Conservation (phyloP, 2,329 filamentous ascomycete genomes). For the Claviceps sp. region DNA sequence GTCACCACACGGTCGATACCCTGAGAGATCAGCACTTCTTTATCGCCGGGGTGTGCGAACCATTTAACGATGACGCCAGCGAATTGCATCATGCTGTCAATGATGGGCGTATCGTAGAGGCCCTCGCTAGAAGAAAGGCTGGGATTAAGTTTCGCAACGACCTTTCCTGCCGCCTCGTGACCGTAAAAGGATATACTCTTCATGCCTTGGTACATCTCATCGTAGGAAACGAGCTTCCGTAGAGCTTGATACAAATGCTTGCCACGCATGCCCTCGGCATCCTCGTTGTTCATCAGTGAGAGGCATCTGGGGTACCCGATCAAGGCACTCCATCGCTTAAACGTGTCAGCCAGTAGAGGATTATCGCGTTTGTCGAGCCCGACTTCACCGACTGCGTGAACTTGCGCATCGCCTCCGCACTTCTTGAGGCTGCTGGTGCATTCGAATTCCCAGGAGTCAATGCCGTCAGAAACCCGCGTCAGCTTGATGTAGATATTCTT, state of each 20-base stretch:
- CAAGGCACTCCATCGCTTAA: neutral
- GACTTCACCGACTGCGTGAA: neutral
- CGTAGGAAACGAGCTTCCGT: neutral
- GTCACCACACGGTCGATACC: neutral
- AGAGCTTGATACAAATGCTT: neutral
- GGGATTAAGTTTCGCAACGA: neutral
- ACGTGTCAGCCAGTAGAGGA: neutral
- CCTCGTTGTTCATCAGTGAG: neutral
- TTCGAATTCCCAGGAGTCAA: neutral
- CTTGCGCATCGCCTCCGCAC: neutral
- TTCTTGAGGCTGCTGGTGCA: neutral
- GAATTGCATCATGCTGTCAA: neutral
- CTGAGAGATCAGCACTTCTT: neutral
- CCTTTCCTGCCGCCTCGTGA: neutral
- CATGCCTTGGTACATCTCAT: neutral
- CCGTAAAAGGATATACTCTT: neutral
- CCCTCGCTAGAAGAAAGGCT: neutral
- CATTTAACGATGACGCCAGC: neutral
- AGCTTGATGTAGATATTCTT: neutral
- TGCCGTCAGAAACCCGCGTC: neutral
- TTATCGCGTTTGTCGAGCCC: neutral
- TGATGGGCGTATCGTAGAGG: neutral
- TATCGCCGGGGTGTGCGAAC: neutral
- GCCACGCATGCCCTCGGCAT: neutral
- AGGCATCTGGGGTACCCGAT: neutral